Evolutionary conservation across 768 basidiomycete species (phyloP).

Genomic region (Hygrocybe coccinea): DNA sequence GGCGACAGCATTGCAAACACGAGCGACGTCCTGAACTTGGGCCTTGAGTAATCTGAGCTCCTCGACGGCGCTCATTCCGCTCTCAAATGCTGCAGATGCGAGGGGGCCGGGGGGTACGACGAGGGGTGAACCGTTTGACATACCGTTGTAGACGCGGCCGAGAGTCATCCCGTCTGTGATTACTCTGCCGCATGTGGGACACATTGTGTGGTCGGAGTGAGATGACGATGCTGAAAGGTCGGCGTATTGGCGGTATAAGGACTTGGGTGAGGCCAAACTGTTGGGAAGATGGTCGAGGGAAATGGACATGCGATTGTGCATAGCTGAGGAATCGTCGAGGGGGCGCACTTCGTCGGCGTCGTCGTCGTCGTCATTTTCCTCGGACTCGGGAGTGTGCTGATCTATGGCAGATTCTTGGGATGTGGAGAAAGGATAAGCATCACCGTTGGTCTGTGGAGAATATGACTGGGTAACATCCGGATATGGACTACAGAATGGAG

Average conservation of each 20-base stretch:
- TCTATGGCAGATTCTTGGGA: background rate
- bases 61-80: constrained; percentile 61
- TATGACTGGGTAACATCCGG: background rate
- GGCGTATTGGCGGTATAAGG: constrained; percentile 23
- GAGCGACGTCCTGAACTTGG: constrained; percentile 60
- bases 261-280: constrained; percentile 23
- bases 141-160: constrained; percentile 3
- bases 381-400: too few species aligned
- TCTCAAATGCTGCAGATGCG: constrained; percentile 51
- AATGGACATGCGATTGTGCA: constrained; percentile 30
- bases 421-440: background rate
- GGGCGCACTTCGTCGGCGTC: too few species aligned
- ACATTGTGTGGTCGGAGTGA: constrained; percentile 34
- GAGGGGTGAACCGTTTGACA: constrained; percentile 15
- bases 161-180: constrained; percentile 39
- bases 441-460: too few species aligned
- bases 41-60: constrained; percentile 68
- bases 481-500: background rate
- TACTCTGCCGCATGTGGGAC: constrained; percentile 45
- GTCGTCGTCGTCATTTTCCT: too few species aligned
- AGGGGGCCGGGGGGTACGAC: constrained; percentile 52
- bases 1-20: constrained; percentile 70
- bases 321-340: too few species aligned
- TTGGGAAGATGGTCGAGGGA: constrained; percentile 40
- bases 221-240: constrained; percentile 38